Evolutionary conservation across 1,139 yeast genomes (phyloP).

Genomic region (Eremothecium coryli): DNA sequence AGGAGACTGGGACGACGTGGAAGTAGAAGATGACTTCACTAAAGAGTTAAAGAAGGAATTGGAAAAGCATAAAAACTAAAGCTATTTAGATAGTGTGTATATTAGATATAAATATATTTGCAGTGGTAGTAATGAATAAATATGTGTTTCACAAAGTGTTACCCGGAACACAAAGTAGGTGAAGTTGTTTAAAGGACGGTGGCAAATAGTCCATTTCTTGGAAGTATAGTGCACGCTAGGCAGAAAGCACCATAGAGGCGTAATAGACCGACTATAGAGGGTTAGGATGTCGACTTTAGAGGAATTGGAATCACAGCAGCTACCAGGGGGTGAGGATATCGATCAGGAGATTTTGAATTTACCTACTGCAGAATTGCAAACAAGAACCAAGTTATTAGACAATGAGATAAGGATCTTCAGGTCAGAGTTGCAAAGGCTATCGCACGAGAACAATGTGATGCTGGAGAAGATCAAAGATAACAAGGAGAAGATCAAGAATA

Average conservation of each 20-base stretch:
- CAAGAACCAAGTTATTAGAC: conserved; percentile 79
- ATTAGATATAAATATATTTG: not conserved
- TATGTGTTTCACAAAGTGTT: too few species aligned
- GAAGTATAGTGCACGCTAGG: too few species aligned
- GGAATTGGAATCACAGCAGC: conserved; percentile 47
- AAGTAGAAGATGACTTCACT: conserved; percentile 77
- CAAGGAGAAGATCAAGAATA: conserved; percentile 91
- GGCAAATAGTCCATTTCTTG: too few species aligned
- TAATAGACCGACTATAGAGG: too few species aligned
- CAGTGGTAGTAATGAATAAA: not conserved
- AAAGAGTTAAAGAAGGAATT: conserved; percentile 48
- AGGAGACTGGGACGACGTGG: conserved; percentile 94
- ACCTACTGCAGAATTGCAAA: conserved; percentile 74
- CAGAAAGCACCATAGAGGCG: too few species aligned
- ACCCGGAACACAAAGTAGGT: too few species aligned
- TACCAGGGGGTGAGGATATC: conserved; percentile 42
- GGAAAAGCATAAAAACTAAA: conserved; percentile 13
- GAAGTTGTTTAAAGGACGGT: too few species aligned
- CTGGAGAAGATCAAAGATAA: conserved; percentile 90
- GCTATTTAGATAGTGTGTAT: conserved; percentile 1
- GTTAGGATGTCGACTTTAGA: conserved; percentile 55
- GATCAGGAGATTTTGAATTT: conserved; percentile 76
- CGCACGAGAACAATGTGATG: conserved; percentile 91
- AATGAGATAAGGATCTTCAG: conserved; percentile 95
- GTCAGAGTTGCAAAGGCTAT: conserved; percentile 81